Base-by-base conservation (phyloP, 1,284 basidiomycete genomes). In the Rhodotorula sp. region DNA sequence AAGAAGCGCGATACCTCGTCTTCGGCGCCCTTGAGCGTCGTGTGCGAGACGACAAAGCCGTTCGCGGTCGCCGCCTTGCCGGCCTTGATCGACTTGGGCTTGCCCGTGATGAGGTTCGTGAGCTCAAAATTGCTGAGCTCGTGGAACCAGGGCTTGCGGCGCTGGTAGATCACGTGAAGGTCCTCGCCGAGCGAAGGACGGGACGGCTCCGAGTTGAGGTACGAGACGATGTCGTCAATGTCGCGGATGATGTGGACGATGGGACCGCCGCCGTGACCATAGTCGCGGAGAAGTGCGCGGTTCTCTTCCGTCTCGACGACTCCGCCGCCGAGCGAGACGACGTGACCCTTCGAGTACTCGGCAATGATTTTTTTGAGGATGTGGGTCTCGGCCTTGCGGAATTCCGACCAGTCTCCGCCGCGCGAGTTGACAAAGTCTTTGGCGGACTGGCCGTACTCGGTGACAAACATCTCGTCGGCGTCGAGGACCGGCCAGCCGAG, bases 311-410 rank as follows among this genome's bases (percentile, higher is more conserved):
- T 91, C 82, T 99, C 96, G 56, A 98, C 91, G 64, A 99, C 88
- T 0, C 95, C 95, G 7, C 96, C 96, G 18, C 96, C 95, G n/a
- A 98, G 87, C 70, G 91, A 92, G 78, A 96, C 86, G 64, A 96
- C 85, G 79, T 91, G 87, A 4, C 87, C 86, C 30, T 85, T 79
- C 3, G 77, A 72, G 44, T 79, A 66, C 60, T 75, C 75, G 44
- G 69, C 64, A 61, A 83, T 69, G 42, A 83, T 75, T 66, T 82
- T 79, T 66, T 79, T 74, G 24, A 83, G 73, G 49, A 81, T 75
- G 55, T 77, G 78, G 18, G 79, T 75, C 76, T 83, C 82, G 68
- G 76, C 78, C 42, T 66, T 80, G 33, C 91, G 87, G 85, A 94
- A 94, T 6, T 86, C 87, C 0, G 86, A 82, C 91, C 91, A 94